Evolutionary conservation across 805 yeast species (phyloP), one percentile per base, ranked within the genome.

Genomic region (Yarrowia hollandica): DNA sequence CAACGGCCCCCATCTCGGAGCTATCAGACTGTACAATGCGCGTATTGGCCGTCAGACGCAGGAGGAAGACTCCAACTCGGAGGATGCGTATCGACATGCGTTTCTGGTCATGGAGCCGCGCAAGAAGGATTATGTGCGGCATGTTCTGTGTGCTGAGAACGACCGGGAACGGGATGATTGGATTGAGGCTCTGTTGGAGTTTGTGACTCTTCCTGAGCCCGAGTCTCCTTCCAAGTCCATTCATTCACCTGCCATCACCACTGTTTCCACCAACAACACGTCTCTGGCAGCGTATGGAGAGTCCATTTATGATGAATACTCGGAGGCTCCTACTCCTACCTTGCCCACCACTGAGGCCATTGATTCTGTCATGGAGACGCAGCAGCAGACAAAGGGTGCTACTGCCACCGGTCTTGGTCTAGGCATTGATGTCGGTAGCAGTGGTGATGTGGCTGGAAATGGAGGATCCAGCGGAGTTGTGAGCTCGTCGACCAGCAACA

Each of bases 101-200:
- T 81, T 85, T 64, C 75, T 82, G 28, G 65, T 78, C 9, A 65
- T 66, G 62, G 82, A 78, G 64, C 73, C 71, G 30, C 74, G 75
- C 62, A 75, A 76, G 61, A 63, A 69, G 33, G 76, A 75, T 34
- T 63, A 62, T 25, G 50, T 34, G 16, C 39, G 63, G 63, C 88
- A 85, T 66, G 78, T 81, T 54, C 79, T 90, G 57, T 88, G 95
- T 70, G 86, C 94, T 1, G 96, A 90, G 68, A 82, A 86, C 8
- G 86, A 86, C 42, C 79, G 76, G 23, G 96, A 90, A 67, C 78
- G 92, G 60, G 91, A 86, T 65, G 74, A 74, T 9, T 88, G 95
- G 94, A 80, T 87, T 8, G 77, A 79, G 15, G 75, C 75, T 0
- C 64, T 79, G 14, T 69, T 77, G 28, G 74, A 60, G 18, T 46